Evolutionary conservation across 225 moss, liverwort and hornwort genomes (phyloP).

Genomic region (Straminergon stramineum): DNA sequence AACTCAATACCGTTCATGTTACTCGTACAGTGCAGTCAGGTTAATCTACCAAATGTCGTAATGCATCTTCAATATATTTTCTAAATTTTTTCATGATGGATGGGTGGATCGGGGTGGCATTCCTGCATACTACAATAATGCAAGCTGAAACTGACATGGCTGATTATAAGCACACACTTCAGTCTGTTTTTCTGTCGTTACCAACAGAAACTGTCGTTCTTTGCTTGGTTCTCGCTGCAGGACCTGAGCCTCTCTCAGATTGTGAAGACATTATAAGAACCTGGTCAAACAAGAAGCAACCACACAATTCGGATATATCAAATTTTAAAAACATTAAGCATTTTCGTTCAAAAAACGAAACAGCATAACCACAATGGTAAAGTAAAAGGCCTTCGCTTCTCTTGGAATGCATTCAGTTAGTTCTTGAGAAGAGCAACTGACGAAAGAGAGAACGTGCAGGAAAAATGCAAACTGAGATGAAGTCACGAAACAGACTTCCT

Average conservation of each 20-base stretch:
- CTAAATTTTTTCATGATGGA: neutral
- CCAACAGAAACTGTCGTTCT: neutral
- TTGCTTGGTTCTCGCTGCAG: conserved; percentile 28
- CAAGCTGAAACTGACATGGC: neutral
- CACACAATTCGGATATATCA: neutral
- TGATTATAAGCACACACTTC: neutral
- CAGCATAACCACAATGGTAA: neutral
- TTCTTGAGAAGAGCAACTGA: neutral
- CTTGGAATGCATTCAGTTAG: neutral
- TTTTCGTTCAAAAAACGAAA: neutral
- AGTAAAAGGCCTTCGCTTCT: neutral
- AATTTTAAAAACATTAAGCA: neutral
- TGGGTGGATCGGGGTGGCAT: neutral
- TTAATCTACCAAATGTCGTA: conserved; percentile 6
- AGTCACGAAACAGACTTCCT: neutral
- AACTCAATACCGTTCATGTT: conserved; percentile 15
- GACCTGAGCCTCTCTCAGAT: conserved; percentile 37
- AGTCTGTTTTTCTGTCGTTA: conserved; percentile 18
- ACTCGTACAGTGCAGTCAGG: conserved; percentile 11
- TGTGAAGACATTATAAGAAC: conserved; percentile 50
- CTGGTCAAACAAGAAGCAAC: conserved; percentile 14
- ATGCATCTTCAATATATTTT: neutral
- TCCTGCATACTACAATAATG: neutral
- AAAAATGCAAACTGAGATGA: neutral
- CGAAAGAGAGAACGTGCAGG: neutral